A percentile compares a stretch with the other conserved stretches of the same genome.
These are phyloP conservation scores for Pleurotus tuoliensis DNA, from an alignment of 768 basidiomycete species.

Conservation along the genomic window DNA sequence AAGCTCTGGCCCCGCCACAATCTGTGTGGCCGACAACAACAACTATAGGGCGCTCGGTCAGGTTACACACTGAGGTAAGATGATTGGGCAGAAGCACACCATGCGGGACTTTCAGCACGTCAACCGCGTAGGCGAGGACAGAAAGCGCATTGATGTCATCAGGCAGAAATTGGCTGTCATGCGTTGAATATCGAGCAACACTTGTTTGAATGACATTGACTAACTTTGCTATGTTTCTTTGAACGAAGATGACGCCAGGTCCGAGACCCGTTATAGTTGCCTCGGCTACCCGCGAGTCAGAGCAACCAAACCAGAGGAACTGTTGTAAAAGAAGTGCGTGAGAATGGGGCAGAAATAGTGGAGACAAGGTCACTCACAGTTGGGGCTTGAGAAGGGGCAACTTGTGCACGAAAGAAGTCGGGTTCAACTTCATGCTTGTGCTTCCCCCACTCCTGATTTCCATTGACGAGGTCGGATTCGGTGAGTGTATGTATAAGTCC, in stretches of 20 bases:
- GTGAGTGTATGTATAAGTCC: too few species aligned
- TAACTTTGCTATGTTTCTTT: slow-evolving; percentile 87
- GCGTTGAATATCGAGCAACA: neutral
- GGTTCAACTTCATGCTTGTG: neutral
- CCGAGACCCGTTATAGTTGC: slow-evolving; percentile 61
- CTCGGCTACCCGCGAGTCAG: slow-evolving; percentile 85
- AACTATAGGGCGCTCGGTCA: slow-evolving; percentile 39
- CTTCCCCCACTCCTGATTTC: neutral
- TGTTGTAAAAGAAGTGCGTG: slow-evolving; percentile 20
- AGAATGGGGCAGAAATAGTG: neutral
- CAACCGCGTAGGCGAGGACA: slow-evolving; percentile 72
- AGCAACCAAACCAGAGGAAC: slow-evolving; percentile 79
- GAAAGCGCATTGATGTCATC: slow-evolving; percentile 69
- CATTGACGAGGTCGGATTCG: slow-evolving; percentile 30
- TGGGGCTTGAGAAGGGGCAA: neutral
- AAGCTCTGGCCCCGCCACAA: slow-evolving; percentile 74
- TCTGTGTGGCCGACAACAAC: slow-evolving; percentile 79
- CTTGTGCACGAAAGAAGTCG: neutral
- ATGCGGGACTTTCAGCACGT: slow-evolving; percentile 69
- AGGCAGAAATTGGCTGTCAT: neutral
- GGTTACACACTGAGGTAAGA: slow-evolving; percentile 10
- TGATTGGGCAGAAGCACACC: slow-evolving; percentile 43
- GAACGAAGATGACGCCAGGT: slow-evolving; percentile 81
- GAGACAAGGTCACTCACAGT: neutral
- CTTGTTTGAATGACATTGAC: slow-evolving; percentile 18